Base-by-base conservation (phyloP, 2,329 filamentous ascomycete species). In the Aspergillus sojae region DNA sequence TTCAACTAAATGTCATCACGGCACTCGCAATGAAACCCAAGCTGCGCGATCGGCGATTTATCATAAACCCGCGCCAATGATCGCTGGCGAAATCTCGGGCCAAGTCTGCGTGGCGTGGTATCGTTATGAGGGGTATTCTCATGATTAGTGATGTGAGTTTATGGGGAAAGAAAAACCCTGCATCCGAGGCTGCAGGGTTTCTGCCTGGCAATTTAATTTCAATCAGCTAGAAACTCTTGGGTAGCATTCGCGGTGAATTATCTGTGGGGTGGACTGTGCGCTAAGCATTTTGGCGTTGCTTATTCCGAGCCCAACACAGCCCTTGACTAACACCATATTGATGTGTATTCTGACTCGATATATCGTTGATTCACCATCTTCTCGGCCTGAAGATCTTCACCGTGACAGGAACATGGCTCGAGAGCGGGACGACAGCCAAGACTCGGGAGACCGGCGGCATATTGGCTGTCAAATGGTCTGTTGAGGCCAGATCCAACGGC, bases 261-360 rank as follows among this genome's bases (percentile, higher is more conserved):
- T 34, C 30, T 36, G 50, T 36, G 52, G 28, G 52, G 52, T n/a
- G 28, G 28, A 21, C 14, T 23, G 19, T 54, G 52, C 52, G 52
- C 52, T 54, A 54, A 54, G 52, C 52, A 54, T 54, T 36, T 54
- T 36, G 52, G 52, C 52, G 52, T 54, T 54, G 52, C 52, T 54
- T 54, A 54, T 54, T 19, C 52, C 52, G 52, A 36, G 52, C 10
- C 52, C n/a, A 54, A 36, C 30, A 21, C 10, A 21, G 10, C 12
- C 10, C 14, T 54, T 36, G 52, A 36, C 52, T 34, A 16, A 14
- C 32, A 28, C 32, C 30, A 26, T 36, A 14, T 19, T 5, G 28
- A 54, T 23, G 26, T 16, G 30, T 36, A n/a, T 54, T 7, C 52
- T 36, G 19, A 36, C 30, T 54, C 19, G 19, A 10, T 36, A 14